Conservation (phyloP, 345 rosid species). For the Syzygium aromaticum region DNA sequence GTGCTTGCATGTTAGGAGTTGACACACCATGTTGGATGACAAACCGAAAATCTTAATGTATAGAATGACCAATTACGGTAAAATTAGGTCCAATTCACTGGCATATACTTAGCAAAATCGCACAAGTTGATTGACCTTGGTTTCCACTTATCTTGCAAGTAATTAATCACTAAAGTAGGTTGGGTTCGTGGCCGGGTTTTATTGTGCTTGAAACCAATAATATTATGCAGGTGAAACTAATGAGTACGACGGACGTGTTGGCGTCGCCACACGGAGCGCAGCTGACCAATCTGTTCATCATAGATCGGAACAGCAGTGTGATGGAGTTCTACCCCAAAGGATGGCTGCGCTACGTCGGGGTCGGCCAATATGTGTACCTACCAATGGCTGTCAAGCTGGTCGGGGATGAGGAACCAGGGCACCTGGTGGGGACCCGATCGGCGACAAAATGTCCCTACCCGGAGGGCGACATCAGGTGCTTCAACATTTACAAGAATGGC, state of each 20-base stretch:
- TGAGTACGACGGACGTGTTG: constrained; percentile 52
- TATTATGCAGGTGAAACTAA: constrained; percentile 33
- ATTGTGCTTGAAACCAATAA: background rate
- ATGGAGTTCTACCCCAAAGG: constrained; percentile 73
- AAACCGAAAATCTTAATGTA: background rate
- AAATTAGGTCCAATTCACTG: background rate
- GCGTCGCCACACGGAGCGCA: constrained; percentile 72
- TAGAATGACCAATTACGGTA: background rate
- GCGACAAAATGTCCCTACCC: constrained; percentile 37
- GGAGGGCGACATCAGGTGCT: constrained; percentile 47
- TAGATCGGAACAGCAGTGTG: constrained; percentile 55
- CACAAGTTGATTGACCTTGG: background rate
- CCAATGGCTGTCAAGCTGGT: constrained; percentile 62
- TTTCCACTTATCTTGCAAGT: background rate
- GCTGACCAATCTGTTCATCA: constrained; percentile 56
- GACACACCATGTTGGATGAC: background rate
- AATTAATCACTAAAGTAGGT: background rate
- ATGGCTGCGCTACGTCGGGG: constrained; percentile 59
- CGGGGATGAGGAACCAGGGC: constrained; percentile 63
- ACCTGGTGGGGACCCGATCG: constrained; percentile 56
- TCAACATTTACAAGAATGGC: constrained; percentile 41
- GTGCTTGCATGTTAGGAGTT: background rate
- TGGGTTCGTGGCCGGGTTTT: background rate
- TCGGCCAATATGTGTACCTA: constrained; percentile 53
- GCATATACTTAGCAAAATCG: background rate